Evolutionary conservation across 306 rosid species (phyloP).

Genomic region (Begonia loranthoides): DNA sequence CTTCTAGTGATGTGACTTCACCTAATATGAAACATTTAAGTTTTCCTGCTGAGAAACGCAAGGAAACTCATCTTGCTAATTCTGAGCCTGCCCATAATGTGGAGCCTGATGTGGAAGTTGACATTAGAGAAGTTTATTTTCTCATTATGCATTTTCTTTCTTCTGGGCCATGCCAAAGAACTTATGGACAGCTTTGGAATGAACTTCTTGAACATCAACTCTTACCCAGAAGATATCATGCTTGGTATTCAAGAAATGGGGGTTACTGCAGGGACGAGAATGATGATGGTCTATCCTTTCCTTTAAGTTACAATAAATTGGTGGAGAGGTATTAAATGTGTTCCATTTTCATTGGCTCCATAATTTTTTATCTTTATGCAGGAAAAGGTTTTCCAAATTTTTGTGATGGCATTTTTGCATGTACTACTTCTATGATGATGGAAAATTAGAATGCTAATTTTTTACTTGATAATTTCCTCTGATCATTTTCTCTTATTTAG

Average conservation of each 20-base stretch:
- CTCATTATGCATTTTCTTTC: conserved; percentile 69
- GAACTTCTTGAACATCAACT: conserved; percentile 76
- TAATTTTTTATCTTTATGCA: background rate
- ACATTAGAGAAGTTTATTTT: conserved; percentile 66
- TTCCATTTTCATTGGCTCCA: background rate
- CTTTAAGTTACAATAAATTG: conserved; percentile 44
- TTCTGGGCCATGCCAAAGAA: conserved; percentile 63
- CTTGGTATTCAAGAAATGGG: conserved; percentile 69
- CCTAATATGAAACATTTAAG: conserved; percentile 42
- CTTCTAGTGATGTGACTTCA: conserved; percentile 53
- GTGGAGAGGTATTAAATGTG: conserved; percentile 44
- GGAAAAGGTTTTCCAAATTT: too few relatives aligned
- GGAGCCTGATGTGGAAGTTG: conserved; percentile 53
- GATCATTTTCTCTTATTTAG: conserved; percentile 11
- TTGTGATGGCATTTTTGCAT: too few relatives aligned
- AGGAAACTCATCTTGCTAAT: conserved; percentile 26
- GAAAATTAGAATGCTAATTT: too few relatives aligned
- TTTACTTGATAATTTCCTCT: too few relatives aligned
- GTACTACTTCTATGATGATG: too few relatives aligned
- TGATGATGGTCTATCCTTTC: conserved; percentile 57
- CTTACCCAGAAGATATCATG: conserved; percentile 87
- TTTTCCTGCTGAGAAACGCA: conserved; percentile 38
- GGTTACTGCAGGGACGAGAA: conserved; percentile 18
- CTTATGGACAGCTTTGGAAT: conserved; percentile 41
- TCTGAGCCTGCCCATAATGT: conserved; percentile 28